Percentiles rank a stretch among this genome's conserved stretches.
phyloP scores from a whole-genome alignment of 2,329 filamentous ascomycete genomes.

The Dryadomyces sulphureus region DNA sequence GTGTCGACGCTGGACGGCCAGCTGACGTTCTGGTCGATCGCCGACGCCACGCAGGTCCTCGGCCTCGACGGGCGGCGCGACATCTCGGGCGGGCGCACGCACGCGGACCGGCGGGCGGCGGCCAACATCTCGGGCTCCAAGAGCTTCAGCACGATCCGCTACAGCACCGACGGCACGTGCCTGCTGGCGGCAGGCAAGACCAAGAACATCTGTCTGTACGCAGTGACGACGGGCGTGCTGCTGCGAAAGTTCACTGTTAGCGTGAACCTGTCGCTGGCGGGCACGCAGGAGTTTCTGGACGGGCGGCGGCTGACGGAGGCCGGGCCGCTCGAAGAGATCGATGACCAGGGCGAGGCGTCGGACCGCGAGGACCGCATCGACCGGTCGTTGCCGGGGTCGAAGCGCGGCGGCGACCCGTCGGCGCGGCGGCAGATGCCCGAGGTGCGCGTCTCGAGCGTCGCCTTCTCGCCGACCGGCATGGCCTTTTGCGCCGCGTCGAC shows the following conservation, averaged over 20 bases:
- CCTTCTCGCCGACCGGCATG: constrained; percentile 77
- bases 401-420: constrained; percentile 69
- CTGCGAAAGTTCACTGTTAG: constrained; percentile 94
- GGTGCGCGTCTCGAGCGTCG: constrained; percentile 69
- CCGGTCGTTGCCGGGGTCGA: constrained; percentile 66
- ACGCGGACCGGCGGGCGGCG: constrained; percentile 76
- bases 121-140: constrained; percentile 87
- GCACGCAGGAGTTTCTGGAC: constrained; percentile 94
- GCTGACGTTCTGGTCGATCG: constrained; percentile 85
- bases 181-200: constrained; percentile 85
- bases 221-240: constrained; percentile 80
- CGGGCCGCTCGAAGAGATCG: constrained; percentile 69
- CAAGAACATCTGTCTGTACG: constrained; percentile 97
- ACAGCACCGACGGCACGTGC: constrained; percentile 85
- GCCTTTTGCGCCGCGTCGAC: constrained; percentile 92
- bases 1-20: constrained; percentile 89
- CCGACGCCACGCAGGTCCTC: constrained; percentile 72
- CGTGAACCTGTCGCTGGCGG: constrained; percentile 86
- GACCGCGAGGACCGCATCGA: constrained; percentile 79
- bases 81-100: constrained; percentile 79
- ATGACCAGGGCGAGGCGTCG: constrained; percentile 75
- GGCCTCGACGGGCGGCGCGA: constrained; percentile 84
- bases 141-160: constrained; percentile 73
- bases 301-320: constrained; percentile 84
- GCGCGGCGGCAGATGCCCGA: constrained; percentile 62